Evolutionary conservation across 345 rosid species (phyloP).

Genomic region (Clarkia xantiana): DNA sequence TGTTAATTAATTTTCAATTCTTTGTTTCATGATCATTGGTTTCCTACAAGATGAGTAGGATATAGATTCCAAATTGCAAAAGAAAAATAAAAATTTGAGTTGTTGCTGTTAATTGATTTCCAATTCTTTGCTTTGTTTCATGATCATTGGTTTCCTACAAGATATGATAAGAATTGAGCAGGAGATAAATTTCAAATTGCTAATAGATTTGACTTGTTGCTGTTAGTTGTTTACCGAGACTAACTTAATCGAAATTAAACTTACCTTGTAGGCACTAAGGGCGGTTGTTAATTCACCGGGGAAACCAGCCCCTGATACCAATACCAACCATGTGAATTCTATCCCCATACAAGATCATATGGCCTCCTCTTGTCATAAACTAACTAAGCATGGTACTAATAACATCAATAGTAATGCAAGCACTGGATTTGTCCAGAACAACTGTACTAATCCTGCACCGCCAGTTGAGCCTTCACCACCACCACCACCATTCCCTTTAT

Average conservation of each 20-base stretch:
- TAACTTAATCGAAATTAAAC: not conserved
- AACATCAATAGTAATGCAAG: slow-evolving; percentile 7
- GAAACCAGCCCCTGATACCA: slow-evolving; percentile 11
- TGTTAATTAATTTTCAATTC: too few species aligned
- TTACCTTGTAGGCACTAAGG: slow-evolving; percentile 16
- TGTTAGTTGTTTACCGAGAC: too few species aligned
- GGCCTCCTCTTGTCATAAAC: slow-evolving; percentile 19
- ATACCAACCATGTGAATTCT: slow-evolving; percentile 17
- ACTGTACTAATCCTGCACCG: slow-evolving; percentile 17
- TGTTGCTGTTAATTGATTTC: too few species aligned
- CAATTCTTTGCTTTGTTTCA: not conserved
- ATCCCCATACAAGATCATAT: slow-evolving; percentile 17
- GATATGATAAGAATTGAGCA: too few species aligned
- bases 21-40: not conserved
- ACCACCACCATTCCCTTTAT: slow-evolving; percentile 26
- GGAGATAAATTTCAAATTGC: too few species aligned
- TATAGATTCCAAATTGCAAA: too few species aligned
- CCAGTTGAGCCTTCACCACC: slow-evolving; percentile 26
- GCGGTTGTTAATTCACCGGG: slow-evolving; percentile 11
- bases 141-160: too few species aligned
- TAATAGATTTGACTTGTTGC: too few species aligned
- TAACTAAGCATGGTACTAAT: slow-evolving; percentile 15
- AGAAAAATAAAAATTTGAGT: too few species aligned
- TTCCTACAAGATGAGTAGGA: too few species aligned
- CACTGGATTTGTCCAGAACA: slow-evolving; percentile 17